Evolutionary conservation across 1,284 basidiomycete species (phyloP).

Genomic region (Omphalotus olearius): DNA sequence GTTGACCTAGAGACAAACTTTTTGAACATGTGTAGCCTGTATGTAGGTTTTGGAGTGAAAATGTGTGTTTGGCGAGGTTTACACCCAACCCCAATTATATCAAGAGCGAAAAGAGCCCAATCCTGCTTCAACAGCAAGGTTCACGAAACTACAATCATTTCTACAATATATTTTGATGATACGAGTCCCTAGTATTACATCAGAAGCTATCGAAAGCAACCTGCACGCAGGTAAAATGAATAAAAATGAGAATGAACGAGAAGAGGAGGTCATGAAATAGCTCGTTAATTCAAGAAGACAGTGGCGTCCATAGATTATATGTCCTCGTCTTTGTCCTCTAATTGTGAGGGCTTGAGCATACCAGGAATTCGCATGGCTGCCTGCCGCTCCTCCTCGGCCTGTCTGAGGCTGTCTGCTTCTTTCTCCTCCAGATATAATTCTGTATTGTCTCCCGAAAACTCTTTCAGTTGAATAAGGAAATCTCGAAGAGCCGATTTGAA

Average conservation of each 20-base stretch:
- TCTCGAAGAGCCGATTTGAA: conserved; percentile 96
- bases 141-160: conserved; percentile 14
- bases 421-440: conserved; percentile 94
- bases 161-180: conserved; percentile 18
- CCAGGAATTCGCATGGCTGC: conserved; percentile 95
- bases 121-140: not conserved
- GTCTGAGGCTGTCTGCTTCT: conserved; percentile 74
- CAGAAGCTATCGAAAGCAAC: conserved; percentile 17
- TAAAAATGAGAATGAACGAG: conserved; percentile 5
- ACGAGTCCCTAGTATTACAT: conserved; percentile 19
- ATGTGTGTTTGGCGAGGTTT: conserved; percentile 4
- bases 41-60: conserved; percentile 11
- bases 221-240: conserved; percentile 10
- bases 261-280: not conserved
- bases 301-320: conserved; percentile 41
- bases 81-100: not conserved
- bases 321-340: conserved; percentile 90
- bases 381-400: conserved; percentile 78
- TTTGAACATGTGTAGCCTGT: conserved; percentile 57
- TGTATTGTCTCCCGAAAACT: conserved; percentile 73
- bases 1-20: conserved; percentile 34
- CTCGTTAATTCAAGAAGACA: not conserved
- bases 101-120: too few relatives aligned
- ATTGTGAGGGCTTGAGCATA: conserved; percentile 93
- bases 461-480: conserved; percentile 89